Evolutionary conservation across 176 grass and related monocot genomes (phyloP).

Genomic region (Thinopyrum elongatum): DNA sequence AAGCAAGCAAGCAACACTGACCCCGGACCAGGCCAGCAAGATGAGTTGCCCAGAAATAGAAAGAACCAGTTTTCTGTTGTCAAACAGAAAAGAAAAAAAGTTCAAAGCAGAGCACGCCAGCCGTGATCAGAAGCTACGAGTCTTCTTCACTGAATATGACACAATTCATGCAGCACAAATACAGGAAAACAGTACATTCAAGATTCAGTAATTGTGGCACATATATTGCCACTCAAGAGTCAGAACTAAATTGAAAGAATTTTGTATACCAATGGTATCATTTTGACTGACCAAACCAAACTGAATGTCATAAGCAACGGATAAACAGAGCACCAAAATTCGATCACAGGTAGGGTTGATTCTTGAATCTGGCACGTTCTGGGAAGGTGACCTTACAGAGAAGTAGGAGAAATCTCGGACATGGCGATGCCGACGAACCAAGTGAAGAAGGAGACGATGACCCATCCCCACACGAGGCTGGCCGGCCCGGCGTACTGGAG

Average conservation of each 20-base stretch:
- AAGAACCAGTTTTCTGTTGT: slow-evolving; percentile 86
- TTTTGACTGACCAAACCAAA: background rate
- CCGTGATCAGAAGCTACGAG: background rate
- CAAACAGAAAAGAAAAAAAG: background rate
- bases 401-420: slow-evolving; percentile 98
- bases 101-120: background rate
- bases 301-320: background rate
- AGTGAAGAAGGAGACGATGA: slow-evolving; percentile 97
- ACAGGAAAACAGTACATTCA: background rate
- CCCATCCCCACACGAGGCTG: slow-evolving; percentile 90
- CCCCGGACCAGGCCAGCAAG: slow-evolving; percentile 88
- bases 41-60: slow-evolving; percentile 97
- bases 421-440: slow-evolving; percentile 95
- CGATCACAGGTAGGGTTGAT: background rate
- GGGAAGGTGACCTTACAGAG: slow-evolving; percentile 34
- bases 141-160: background rate
- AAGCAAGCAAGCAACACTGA: background rate
- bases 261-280: background rate
- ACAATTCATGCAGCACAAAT: background rate
- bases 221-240: background rate
- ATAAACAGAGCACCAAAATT: background rate
- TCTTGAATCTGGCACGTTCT: background rate
- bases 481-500: slow-evolving; percentile 77
- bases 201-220: background rate
- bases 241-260: background rate